Evolutionary conservation across 768 basidiomycete genomes (phyloP), one percentile per base, ranked within the genome.

Genomic region (Podaxis mareebaensis): DNA sequence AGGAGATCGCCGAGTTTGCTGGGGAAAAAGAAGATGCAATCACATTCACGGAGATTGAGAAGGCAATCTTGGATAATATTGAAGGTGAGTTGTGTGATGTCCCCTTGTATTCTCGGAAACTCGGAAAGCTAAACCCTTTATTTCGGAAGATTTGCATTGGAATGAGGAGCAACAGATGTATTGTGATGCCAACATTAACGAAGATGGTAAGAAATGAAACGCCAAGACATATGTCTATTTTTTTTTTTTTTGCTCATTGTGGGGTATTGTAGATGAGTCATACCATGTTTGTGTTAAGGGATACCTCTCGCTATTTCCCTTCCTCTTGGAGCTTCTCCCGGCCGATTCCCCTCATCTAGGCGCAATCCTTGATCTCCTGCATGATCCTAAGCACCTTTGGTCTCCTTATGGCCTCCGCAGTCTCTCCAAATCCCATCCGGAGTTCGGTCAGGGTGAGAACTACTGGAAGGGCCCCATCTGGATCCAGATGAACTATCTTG

Each of bases 391-490:
- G 30, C 91, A 95, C 65, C 83, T 99, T 36, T 98, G 96, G 96
- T 96, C 95, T 1, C 82, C 86, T 0, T 95, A 88, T 72, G 96
- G 96, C 28, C 78, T 98, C 39, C 89, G 96, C 30, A 96, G 93
- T 66, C 77, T 99, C 58, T 94, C 92, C 6, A 87, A 84, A n/a
- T 85, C 87, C 20, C 94, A 98, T 71, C 86, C 90, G n/a, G 85
- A 92, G 54, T 98, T 95, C 69, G 96, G 95, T 13, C 78, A 85
- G 68, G 96, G 91, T 53, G 96, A 99, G 75, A 93, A 99, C 77
- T 99, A 99, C 75, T 99, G 96, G 96, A 90, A 90, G 69, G 95
- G 96, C 1, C 93, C 96, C 2, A 91, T 99, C 54, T 98, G 96
- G 96, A 84, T 97, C 40, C 96, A 94, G 74, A 96, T 99, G 91